Conservation (phyloP, 2,329 filamentous ascomycete genomes). For the Thielaviopsis ethacetica region DNA sequence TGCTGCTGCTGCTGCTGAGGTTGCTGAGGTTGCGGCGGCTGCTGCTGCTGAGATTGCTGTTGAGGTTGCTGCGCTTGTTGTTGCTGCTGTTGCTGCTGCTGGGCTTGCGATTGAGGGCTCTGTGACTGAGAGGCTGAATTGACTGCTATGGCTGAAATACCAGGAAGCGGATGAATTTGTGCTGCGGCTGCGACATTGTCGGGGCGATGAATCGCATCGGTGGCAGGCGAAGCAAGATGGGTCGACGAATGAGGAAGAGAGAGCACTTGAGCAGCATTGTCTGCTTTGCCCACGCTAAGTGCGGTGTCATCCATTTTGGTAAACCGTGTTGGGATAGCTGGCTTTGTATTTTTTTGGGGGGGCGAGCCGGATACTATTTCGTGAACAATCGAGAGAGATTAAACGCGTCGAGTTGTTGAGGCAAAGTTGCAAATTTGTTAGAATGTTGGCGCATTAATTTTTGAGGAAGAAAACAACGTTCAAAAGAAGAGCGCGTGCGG, state of each 20-base stretch:
- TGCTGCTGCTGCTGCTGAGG: slow-evolving; percentile 1
- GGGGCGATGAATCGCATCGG: neutral
- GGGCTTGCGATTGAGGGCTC: neutral
- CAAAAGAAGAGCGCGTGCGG: too few relatives aligned
- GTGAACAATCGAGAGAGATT: neutral
- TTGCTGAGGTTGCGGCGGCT: neutral
- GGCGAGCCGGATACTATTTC: neutral
- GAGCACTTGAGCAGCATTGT: neutral
- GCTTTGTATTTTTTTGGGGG: neutral
- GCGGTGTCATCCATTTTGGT: neutral
- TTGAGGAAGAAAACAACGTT: too few relatives aligned
- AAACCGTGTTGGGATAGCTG: neutral
- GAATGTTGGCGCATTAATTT: too few relatives aligned
- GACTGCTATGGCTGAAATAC: neutral
- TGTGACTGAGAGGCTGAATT: neutral
- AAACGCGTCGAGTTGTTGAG: too few relatives aligned
- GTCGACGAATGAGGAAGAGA: neutral
- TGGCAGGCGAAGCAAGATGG: neutral
- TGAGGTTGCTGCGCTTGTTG: neutral
- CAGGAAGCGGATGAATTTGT: neutral
- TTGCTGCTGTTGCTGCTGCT: slow-evolving; percentile 2
- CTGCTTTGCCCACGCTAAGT: neutral
- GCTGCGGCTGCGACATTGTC: neutral
- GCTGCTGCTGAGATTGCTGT: neutral
- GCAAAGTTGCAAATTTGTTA: too few relatives aligned